Base-by-base conservation (phyloP, 306 rosid genomes). In the Potentilla sterilis region DNA sequence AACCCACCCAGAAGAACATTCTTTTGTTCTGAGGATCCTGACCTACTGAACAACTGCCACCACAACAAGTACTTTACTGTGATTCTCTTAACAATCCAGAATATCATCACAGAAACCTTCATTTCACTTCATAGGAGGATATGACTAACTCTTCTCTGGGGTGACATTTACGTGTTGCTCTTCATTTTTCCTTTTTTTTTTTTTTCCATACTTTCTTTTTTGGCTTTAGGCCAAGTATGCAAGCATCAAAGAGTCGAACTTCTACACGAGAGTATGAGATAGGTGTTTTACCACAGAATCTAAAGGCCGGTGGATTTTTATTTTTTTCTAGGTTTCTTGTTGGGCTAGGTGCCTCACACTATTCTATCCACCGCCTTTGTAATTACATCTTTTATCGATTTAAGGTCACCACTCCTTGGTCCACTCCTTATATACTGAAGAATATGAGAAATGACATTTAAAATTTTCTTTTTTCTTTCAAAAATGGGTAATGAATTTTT, bases 1-100 rank as follows among this genome's bases (percentile, higher is more conserved):
- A 61, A 44, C 37, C 19, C 59, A 48, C 28, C 78, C 21, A 57
- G 58, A 74, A 49, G 63, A 73, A 73, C 70, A 69, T 78, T 74
- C 69, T 49, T 13, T 78, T 64, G 47, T 75, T 12, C 18, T 38
- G 69, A 57, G 59, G 46, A 21, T 32, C 16, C 13, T 40, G 40
- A 22, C 57, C 57, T 46, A 13, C 22, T 43, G 54, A 35, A 42
- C 57, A 46, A 69, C 14, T 15, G 24, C 12, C 22, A 65, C 47
- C 47, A 32, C 38, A 34, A 32, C 40, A 32, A 32, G 51, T 42
- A 66, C 70, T 21, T 37, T 4, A 2, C 19, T 35, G 46, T 35
- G 35, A 61, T 12, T 28, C 37, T 12, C 41, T 61, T 61, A 34
- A 28, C 32, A 61, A 32, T 32, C 41, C 37, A 57, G 13, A 22